Evolutionary conservation across 257 asterid species (phyloP).

Genomic region (Mitragyna speciosa): DNA sequence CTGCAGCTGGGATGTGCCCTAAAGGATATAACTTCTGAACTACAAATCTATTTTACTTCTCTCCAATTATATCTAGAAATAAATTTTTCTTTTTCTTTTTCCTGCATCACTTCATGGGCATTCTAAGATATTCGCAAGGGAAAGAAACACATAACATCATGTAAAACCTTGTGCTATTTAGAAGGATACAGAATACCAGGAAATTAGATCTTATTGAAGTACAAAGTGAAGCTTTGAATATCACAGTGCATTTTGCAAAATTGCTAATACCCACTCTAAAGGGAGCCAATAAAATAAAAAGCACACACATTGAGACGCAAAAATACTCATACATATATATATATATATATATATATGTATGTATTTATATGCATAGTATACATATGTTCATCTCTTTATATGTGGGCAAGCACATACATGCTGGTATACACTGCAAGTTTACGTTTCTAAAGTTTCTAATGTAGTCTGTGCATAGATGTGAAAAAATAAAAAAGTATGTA

Average conservation of each 20-base stretch:
- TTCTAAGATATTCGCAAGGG: not conserved
- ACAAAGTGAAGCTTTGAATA: not conserved
- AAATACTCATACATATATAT: too few relatives aligned
- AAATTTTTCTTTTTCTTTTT: not conserved
- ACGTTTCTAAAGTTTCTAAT: too few relatives aligned
- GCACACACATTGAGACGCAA: not conserved
- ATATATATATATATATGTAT: too few relatives aligned
- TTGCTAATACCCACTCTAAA: not conserved
- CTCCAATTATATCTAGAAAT: too few relatives aligned
- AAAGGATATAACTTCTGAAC: too few relatives aligned
- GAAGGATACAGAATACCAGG: not conserved
- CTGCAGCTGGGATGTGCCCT: not conserved
- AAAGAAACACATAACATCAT: not conserved
- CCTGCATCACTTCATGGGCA: not conserved
- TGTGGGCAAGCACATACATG: too few relatives aligned
- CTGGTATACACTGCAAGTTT: too few relatives aligned
- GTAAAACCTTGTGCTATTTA: not conserved
- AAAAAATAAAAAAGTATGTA: not conserved
- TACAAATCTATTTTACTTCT: too few relatives aligned
- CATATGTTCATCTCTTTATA: too few relatives aligned
- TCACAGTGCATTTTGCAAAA: not conserved
- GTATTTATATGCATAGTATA: too few relatives aligned
- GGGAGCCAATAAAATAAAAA: slow-evolving; percentile 3
- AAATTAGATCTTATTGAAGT: not conserved
- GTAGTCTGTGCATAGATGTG: too few relatives aligned